Conservation (phyloP, 2,329 filamentous ascomycete species). For the Rhexocercosporidium sp. region DNA sequence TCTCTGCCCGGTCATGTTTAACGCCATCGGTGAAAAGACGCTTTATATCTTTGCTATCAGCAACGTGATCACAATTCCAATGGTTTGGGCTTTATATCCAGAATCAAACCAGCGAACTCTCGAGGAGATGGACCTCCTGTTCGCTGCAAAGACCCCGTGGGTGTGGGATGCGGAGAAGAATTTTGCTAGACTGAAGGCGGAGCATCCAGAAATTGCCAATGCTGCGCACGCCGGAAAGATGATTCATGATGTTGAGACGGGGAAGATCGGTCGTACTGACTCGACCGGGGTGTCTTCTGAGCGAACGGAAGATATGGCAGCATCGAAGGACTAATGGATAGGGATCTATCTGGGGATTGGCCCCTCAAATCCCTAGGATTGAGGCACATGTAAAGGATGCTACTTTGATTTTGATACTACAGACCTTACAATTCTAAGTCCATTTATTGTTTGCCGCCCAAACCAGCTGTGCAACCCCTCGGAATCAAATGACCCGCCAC, state of each 20-base stretch:
- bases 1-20: constrained; percentile 49
- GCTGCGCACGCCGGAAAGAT: constrained; percentile 3
- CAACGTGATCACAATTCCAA: constrained; percentile 68
- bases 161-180: constrained; percentile 73
- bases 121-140: constrained; percentile 77
- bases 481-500: no score
- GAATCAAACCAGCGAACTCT: constrained; percentile 76
- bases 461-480: no score
- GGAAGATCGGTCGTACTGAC: constrained; percentile 2
- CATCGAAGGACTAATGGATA: not conserved
- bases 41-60: constrained; percentile 74
- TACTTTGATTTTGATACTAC: no score
- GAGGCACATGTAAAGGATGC: no score
- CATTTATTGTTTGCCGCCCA: no score
- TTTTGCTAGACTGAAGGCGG: constrained; percentile 65
- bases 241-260: constrained; percentile 9
- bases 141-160: constrained; percentile 70
- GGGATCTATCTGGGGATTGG: not conserved
- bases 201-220: constrained; percentile 57
- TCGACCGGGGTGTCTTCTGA: not conserved
- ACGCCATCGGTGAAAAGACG: constrained; percentile 69
- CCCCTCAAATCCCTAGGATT: no score
- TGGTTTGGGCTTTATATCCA: constrained; percentile 73
- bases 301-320: not conserved
- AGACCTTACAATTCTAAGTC: no score